Base-by-base conservation (phyloP, 2,329 filamentous ascomycete species). In the Ophiostoma sp. region DNA sequence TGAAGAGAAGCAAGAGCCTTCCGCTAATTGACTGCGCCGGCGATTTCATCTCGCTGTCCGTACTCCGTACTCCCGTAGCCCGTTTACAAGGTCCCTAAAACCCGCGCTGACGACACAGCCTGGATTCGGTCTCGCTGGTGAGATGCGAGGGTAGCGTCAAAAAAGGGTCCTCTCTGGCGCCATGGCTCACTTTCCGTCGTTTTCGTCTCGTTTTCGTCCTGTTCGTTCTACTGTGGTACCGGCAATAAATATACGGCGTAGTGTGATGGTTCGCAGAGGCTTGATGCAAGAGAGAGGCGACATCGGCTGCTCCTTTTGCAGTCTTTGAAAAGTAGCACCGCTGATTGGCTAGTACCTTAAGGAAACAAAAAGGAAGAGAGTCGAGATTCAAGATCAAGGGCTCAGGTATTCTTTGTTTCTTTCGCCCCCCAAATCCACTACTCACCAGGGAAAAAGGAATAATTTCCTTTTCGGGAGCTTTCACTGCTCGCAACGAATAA, bases 271-370 rank as follows among this genome's bases (percentile, higher is more conserved):
- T 22, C 50, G n/a, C 28, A 15, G 11, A 15, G 17, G 28, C 17
- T 50, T 39, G 22, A 50, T 70, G 68, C 48, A 36, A 22, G 25
- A 22, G 25, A 15, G 50, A 73, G 72, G 74, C 75, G 74, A 76
- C 74, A 75, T 74, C 71, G 74, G 74, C 74, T 55, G 57, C 36
- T 31, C 33, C 39, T 66, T 73, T 63, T 52, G 15, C 22, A 59
- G 17, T 70, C 61, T 74, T 75, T 73, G 74, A 74, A 75, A 73
- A 74, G 15, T 42, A 42, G 22, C 39, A 7, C 3, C 19, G 39
- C 19, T 75, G 71, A 75, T 75, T 75, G 74, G 74, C 19, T 11
- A 28, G 25, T 12, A 2, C 31, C 12, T 22, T 22, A 42, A 59
- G 59, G n/a, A 55, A 63, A 31, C 42, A 59, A 57, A 36, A 42